Percentiles rank a stretch among this genome's conserved stretches.
These are phyloP conservation scores for Melocanna baccifera DNA, from an alignment of 176 grass and related monocot genomes.

Conservation along the genomic window DNA sequence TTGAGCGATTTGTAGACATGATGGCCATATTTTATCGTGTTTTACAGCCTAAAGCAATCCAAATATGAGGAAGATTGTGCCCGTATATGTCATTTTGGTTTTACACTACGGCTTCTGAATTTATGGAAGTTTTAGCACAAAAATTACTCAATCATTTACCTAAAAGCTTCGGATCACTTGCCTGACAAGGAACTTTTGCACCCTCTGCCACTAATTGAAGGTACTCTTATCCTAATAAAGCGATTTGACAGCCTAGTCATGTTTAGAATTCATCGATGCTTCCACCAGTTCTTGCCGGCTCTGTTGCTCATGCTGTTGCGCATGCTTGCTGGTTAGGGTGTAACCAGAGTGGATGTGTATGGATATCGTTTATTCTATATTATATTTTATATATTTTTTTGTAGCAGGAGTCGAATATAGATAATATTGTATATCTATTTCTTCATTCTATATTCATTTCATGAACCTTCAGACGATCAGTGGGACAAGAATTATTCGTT, in stretches of 20 bases:
- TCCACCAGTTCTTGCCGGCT: conserved; percentile 6
- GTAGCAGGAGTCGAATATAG: accelerated
- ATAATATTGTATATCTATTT: too few species aligned
- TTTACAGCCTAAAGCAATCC: not conserved
- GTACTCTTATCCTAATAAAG: conserved; percentile 26
- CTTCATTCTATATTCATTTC: too few species aligned
- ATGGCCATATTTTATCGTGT: not conserved
- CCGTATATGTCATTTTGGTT: not conserved
- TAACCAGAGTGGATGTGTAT: too few species aligned
- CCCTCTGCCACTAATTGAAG: not conserved
- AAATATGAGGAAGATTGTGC: not conserved
- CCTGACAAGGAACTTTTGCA: conserved; percentile 14
- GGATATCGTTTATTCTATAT: too few species aligned
- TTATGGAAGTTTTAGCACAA: not conserved
- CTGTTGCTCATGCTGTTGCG: not conserved
- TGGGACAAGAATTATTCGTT: too few species aligned
- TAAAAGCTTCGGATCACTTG: conserved; percentile 15
- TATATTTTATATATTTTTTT: too few species aligned
- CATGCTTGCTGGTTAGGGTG: not conserved
- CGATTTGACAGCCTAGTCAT: conserved; percentile 33
- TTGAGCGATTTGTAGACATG: not conserved
- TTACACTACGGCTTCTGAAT: not conserved
- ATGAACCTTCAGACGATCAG: too few species aligned
- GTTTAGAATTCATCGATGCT: conserved; percentile 28
- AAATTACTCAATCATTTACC: conserved; percentile 23